Percentiles rank a stretch among this genome's conserved stretches.
These are phyloP conservation scores for Grosmannia clavigera DNA, from an alignment of 2,329 filamentous ascomycete species.

Conservation along the genomic window DNA sequence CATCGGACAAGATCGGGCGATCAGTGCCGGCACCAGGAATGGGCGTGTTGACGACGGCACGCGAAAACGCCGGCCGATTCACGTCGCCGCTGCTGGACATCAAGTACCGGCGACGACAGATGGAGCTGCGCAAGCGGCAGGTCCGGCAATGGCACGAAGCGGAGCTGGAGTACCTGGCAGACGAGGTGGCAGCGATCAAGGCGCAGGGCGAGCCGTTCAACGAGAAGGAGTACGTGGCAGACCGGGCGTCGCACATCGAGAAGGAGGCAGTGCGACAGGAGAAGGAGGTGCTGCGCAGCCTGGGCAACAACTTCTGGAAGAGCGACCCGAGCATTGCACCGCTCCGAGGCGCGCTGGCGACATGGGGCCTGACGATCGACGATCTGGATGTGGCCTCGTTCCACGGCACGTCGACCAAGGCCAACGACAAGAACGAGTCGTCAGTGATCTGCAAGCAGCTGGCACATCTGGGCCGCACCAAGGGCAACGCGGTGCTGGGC, in stretches of 20 bases:
- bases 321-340: conserved; percentile 86
- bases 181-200: conserved; percentile 88
- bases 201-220: conserved; percentile 59
- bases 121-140: conserved; percentile 84
- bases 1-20: conserved; percentile 97
- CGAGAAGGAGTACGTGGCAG: conserved; percentile 73
- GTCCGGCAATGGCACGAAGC: conserved; percentile 96
- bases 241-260: conserved; percentile 77
- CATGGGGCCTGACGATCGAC: conserved; percentile 95
- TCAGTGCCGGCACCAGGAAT: conserved; percentile 94
- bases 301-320: conserved; percentile 99
- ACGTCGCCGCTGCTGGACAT: conserved; percentile 93
- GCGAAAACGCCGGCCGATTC: conserved; percentile 83
- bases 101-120: conserved; percentile 90
- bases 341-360: conserved; percentile 87
- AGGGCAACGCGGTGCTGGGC: conserved; percentile 90
- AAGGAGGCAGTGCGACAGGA: conserved; percentile 80
- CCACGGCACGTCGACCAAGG: conserved; percentile 96
- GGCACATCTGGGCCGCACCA: conserved; percentile 83
- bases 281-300: conserved; percentile 81
- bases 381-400: conserved; percentile 92
- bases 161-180: conserved; percentile 82
- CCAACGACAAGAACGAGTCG: conserved; percentile 99
- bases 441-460: conserved; percentile 95
- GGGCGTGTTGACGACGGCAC: conserved; percentile 90